Conservation (phyloP, 1,139 yeast species). For the Geotrichum restrictum region DNA sequence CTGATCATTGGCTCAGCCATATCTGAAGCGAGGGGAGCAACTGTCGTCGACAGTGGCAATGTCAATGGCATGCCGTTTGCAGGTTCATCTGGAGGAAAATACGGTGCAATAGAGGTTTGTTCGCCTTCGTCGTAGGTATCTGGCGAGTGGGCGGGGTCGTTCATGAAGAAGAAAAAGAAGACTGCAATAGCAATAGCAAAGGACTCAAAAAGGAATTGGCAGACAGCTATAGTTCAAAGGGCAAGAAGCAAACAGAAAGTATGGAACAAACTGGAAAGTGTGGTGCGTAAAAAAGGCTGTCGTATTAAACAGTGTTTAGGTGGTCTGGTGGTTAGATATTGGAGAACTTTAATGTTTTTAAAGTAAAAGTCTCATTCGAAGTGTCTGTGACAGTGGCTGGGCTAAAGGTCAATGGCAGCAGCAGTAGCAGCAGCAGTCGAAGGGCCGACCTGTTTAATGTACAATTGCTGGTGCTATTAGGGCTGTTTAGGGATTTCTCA, state of each 20-base stretch:
- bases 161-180: not conserved
- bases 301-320: not conserved
- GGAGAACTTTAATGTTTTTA: not conserved
- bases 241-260: not conserved
- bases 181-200: too few species aligned
- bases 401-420: not conserved
- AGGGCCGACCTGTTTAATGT: too few species aligned
- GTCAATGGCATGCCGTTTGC: too few species aligned
- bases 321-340: not conserved
- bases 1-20: too few species aligned
- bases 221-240: not conserved
- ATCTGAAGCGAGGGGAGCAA: not conserved
- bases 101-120: not conserved
- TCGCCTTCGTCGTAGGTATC: not conserved
- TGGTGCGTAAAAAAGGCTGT: not conserved
- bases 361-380: not conserved
- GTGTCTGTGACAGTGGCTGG: too few species aligned
- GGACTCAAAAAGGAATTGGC: not conserved
- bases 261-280: not conserved
- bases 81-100: not conserved
- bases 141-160: constrained; percentile 10
- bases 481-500: too few species aligned
- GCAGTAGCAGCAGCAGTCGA: not conserved
- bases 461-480: too few species aligned
- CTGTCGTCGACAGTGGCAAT: not conserved